These are phyloP conservation scores for Pseudocercospora macadamiae DNA, from an alignment of 2,329 filamentous ascomycete genomes.

Conservation along the genomic window DNA sequence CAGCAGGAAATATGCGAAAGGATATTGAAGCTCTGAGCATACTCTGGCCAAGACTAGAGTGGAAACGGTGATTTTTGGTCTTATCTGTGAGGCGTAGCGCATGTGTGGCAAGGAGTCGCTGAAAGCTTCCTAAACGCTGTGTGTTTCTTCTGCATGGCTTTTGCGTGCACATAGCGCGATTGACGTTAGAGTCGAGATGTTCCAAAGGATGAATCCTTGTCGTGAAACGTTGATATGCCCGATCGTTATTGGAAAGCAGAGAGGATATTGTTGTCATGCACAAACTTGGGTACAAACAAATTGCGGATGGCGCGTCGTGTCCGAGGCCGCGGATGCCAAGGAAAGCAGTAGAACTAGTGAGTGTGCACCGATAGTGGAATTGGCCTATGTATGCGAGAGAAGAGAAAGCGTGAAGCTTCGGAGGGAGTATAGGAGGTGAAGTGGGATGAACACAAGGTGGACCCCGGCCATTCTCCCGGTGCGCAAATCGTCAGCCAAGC, in stretches of 20 bases:
- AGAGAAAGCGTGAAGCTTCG: background rate
- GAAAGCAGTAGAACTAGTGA: background rate
- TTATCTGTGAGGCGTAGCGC: too few relatives aligned
- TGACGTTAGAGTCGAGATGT: background rate
- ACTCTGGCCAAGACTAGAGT: too few relatives aligned
- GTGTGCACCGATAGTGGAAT: background rate
- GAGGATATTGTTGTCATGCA: background rate
- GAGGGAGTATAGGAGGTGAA: background rate
- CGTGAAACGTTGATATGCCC: background rate
- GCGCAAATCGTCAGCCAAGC: background rate
- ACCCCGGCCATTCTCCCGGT: background rate
- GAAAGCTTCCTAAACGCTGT: slow-evolving; percentile 1
- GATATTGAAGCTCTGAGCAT: too few relatives aligned
- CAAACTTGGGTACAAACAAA: too few relatives aligned
- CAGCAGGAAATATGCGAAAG: too few relatives aligned
- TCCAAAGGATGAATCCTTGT: background rate
- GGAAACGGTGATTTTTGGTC: too few relatives aligned
- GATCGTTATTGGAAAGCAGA: background rate
- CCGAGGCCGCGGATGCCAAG: background rate
- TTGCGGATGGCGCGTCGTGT: background rate
- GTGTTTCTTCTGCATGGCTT: background rate
- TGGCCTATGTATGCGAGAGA: slow-evolving; percentile 1
- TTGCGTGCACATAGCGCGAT: background rate
- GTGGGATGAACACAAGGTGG: background rate
- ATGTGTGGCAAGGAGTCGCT: background rate